Percentiles rank a stretch among this genome's conserved stretches.
These are phyloP conservation scores for Calonectria multiphialidica DNA, from an alignment of 2,329 filamentous ascomycete genomes.

Conservation along the genomic window DNA sequence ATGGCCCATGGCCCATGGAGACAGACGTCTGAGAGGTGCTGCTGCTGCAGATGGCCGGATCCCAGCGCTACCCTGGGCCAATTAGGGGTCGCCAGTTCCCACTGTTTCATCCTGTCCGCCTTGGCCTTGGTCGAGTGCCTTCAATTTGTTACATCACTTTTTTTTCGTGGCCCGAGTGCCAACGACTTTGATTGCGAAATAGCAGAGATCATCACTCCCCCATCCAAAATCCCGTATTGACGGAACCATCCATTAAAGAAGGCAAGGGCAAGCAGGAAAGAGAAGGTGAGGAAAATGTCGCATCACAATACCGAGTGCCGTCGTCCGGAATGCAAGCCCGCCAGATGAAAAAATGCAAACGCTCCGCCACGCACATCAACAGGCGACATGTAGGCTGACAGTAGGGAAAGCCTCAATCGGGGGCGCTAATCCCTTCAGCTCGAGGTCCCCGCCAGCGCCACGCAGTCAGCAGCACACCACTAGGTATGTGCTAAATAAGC, in stretches of 20 bases:
- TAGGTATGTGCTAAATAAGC: background rate
- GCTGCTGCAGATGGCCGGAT: background rate
- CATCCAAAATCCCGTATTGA: background rate
- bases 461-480: background rate
- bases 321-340: constrained; percentile 8
- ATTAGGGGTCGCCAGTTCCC: background rate
- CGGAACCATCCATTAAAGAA: background rate
- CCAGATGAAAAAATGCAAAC: constrained; percentile 3
- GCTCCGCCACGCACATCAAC: constrained; percentile 20
- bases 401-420: constrained; percentile 11
- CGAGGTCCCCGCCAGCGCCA: constrained; percentile 20
- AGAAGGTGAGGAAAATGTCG: background rate
- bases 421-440: constrained; percentile 23
- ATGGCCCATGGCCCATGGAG: background rate
- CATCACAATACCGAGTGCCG: background rate
- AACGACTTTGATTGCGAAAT: constrained; percentile 3
- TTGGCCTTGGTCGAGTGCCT: constrained; percentile 1
- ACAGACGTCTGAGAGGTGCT: background rate
- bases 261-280: background rate
- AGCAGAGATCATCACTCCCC: background rate
- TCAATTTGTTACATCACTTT: constrained; percentile 18
- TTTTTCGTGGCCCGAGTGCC: constrained; percentile 8
- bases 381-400: constrained; percentile 25
- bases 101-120: constrained; percentile 22
- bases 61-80: background rate